Evolutionary conservation across 306 rosid species (phyloP), one percentile per base, ranked within the genome.

Genomic region (Rubus parviflorus): DNA sequence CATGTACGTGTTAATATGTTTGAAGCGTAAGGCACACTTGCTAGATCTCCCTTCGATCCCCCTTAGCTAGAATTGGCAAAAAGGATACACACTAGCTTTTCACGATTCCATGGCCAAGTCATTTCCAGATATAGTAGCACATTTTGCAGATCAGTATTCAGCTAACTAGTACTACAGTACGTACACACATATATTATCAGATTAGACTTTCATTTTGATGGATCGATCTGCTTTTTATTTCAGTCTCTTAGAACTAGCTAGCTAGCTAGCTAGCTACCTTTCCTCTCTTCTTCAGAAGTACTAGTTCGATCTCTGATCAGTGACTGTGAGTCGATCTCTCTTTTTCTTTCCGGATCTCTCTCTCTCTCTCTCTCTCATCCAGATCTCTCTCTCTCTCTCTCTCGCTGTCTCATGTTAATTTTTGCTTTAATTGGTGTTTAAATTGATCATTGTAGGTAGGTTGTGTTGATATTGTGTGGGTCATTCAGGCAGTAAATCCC

Each of bases 61-160:
- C 69, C n/a, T 38, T 15, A 3, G 69, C 80, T 68, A 23, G 65
- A 81, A 70, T 38, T 70, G 78, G 87, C 79, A 79, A 86, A 88
- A 89, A 77, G 86, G 37, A 73, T 68, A 85, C 25, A 62, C 83
- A 72, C 85, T 82, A 79, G 80, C 80, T 83, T 84, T 85, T 76
- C 47, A 74, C 85, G 81, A 73, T 91, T 80, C 49, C 74, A 82
- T 85, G 80, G 80, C 81, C 37, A 87, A 84, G 87, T 76, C 80
- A 80, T 65, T 68, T 81, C 91, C 88, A 82, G 79, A 82, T 76
- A 87, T 84, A 80, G 90, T 64, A 85, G 74, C 90, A 73, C 77
- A 48, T 80, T 86, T 86, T 85, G 79, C 87, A 76, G 23, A 64
- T 38, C 47, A 16, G 23, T 38, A 38, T 8, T 19, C 20, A 35